These are phyloP conservation scores for Posidonia australis DNA, from an alignment of 106 monocot species.

Conservation along the genomic window DNA sequence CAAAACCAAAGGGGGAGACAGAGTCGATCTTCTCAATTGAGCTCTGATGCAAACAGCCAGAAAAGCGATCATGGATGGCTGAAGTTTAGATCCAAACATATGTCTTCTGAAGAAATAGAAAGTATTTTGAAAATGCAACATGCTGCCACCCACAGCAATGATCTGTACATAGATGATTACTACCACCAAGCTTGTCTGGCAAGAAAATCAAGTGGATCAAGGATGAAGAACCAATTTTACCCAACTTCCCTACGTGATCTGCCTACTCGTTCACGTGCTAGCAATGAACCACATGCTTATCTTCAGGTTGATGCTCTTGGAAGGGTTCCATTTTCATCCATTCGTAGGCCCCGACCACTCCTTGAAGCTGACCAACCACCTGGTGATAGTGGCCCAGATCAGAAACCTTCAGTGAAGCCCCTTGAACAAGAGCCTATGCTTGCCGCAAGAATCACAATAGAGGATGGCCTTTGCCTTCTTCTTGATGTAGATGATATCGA, in stretches of 20 bases:
- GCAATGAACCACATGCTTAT: slow-evolving; percentile 32
- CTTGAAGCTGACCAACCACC: slow-evolving; percentile 13
- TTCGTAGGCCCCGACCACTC: slow-evolving; percentile 30
- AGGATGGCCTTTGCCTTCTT: slow-evolving; percentile 20
- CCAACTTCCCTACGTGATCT: slow-evolving; percentile 39
- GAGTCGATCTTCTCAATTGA: slow-evolving; percentile 21
- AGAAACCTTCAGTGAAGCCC: slow-evolving; percentile 11
- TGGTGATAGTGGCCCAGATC: background rate
- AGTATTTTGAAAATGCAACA: slow-evolving; percentile 49
- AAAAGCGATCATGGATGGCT: slow-evolving; percentile 16
- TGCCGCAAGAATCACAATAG: slow-evolving; percentile 21
- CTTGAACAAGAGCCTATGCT: slow-evolving; percentile 22
- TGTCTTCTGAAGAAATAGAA: slow-evolving; percentile 62
- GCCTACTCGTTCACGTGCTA: slow-evolving; percentile 23
- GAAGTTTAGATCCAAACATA: slow-evolving; percentile 49
- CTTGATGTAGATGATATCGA: slow-evolving; percentile 27
- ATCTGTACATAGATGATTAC: slow-evolving; percentile 53
- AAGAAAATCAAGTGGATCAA: slow-evolving; percentile 8
- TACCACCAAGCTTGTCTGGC: slow-evolving; percentile 62
- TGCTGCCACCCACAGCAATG: slow-evolving; percentile 35
- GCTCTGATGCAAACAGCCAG: slow-evolving; percentile 20
- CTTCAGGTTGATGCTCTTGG: slow-evolving; percentile 45
- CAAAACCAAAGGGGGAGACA: slow-evolving; percentile 31
- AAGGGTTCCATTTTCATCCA: slow-evolving; percentile 39
- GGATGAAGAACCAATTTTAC: slow-evolving; percentile 28